Evolutionary conservation across 192 early-diverging fungal genomes (phyloP), one percentile per base, ranked within the genome.

Genomic region (Rhizoclosmatium globosum): DNA sequence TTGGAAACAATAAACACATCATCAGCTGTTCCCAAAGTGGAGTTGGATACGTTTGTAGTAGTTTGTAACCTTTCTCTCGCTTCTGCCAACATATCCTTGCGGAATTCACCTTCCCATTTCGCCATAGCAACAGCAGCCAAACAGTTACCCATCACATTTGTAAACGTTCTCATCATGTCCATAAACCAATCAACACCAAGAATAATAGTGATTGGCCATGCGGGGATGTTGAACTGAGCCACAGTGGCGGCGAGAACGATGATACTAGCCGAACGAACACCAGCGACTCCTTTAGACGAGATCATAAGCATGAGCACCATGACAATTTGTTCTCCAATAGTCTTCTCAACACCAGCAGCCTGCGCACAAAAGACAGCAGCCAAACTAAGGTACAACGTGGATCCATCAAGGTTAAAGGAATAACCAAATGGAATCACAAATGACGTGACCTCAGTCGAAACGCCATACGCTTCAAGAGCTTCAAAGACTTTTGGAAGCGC

Each of bases 381-480:
- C 43, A 90, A 72, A 47, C 90, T 85, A 48, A 71, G 87, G 72
- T 94, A 93, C 44, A 94, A 77, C 43, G 92, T 93, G 6, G 92
- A 92, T 2, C 93, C 93, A 73, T 94, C 93, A 65, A 94, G 80
- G 79, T 94, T 94, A 78, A 94, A 94, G 7, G 90, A 90, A 83
- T 94, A 94, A 7, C 93, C 93, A 17, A 90, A 64, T 11, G 85
- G 78, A 45, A 93, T 85, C 31, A 93, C 91, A 79, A 92, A 93
- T 3, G 87, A 89, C 19, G 86, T 87, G 71, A 94, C 87, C 64
- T 88, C 81, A 23, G 88, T 85, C 46, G 92, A 87, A 68, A 90
- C 88, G 3, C 93, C 93, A 76, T 93, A 91, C 17, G 59, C 83
- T 23, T 88, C 82, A 79, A 94, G 88, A 80, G 88, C 89, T 82